Conservation (phyloP, 345 rosid genomes). For the Geranium brycei region DNA sequence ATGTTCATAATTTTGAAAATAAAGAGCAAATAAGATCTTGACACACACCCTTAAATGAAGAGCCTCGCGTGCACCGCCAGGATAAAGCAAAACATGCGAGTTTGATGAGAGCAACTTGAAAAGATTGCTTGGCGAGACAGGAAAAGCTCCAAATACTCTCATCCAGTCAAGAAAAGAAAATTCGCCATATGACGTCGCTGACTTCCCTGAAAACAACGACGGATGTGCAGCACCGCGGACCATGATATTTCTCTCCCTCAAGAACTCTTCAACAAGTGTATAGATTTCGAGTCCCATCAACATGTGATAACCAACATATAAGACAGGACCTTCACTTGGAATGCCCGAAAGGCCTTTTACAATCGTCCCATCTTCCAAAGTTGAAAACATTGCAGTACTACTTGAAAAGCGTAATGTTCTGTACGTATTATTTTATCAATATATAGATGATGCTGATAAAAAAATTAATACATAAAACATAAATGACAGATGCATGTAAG, state of each 20-base stretch:
- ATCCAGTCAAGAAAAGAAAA: slow-evolving; percentile 19
- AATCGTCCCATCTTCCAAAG: slow-evolving; percentile 38
- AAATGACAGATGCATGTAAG: too few relatives aligned
- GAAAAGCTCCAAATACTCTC: slow-evolving; percentile 63
- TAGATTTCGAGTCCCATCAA: slow-evolving; percentile 32
- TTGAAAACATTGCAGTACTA: slow-evolving; percentile 32
- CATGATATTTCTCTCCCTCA: slow-evolving; percentile 31
- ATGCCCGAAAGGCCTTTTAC: slow-evolving; percentile 45
- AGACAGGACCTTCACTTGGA: slow-evolving; percentile 45
- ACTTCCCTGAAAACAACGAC: slow-evolving; percentile 14
- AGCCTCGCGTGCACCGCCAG: slow-evolving; percentile 80
- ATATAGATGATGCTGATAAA: too few relatives aligned
- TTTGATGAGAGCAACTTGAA: slow-evolving; percentile 52
- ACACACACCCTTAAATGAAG: slow-evolving; percentile 23
- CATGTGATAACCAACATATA: slow-evolving; percentile 48
- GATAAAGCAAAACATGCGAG: slow-evolving; percentile 54
- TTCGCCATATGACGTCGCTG: slow-evolving; percentile 15
- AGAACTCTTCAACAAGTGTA: slow-evolving; percentile 19
- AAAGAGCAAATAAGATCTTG: background rate
- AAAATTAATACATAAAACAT: too few relatives aligned
- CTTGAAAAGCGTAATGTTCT: slow-evolving; percentile 10
- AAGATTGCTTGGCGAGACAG: slow-evolving; percentile 46
- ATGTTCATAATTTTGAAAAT: background rate
- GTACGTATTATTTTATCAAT: background rate
- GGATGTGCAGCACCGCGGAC: slow-evolving; percentile 48